Conservation (phyloP, 306 rosid genomes). For the Prunus padus region DNA sequence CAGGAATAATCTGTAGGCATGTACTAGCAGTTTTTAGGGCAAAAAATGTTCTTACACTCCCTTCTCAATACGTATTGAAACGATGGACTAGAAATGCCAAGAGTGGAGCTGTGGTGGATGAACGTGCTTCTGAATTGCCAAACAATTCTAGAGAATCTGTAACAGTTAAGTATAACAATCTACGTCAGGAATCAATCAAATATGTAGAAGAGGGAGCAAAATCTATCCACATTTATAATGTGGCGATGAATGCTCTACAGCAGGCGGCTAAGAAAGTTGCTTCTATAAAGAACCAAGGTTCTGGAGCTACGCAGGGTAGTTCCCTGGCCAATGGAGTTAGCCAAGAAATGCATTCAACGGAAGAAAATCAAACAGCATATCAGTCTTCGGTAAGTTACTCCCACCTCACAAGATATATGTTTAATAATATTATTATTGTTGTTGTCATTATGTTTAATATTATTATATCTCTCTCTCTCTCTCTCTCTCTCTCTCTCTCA, state of each 20-base stretch:
- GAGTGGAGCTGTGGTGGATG: conserved; percentile 55
- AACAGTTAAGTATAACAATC: conserved; percentile 63
- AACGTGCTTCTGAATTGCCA: conserved; percentile 45
- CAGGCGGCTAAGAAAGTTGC: conserved; percentile 78
- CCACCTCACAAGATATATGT: conserved; percentile 18
- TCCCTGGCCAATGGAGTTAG: conserved; percentile 53
- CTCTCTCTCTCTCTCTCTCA: background rate
- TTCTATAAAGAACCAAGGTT: conserved; percentile 43
- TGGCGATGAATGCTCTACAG: conserved; percentile 79
- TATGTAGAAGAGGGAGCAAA: conserved; percentile 93
- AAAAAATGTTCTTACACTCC: conserved; percentile 82
- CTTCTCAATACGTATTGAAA: conserved; percentile 71
- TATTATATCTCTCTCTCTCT: background rate
- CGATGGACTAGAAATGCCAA: conserved; percentile 90
- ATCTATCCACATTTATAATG: conserved; percentile 71
- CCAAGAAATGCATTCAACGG: conserved; percentile 49
- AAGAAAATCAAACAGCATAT: conserved; percentile 45
- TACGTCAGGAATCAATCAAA: conserved; percentile 83
- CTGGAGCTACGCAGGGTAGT: conserved; percentile 42
- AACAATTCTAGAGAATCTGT: conserved; percentile 51
- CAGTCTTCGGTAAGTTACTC: conserved; percentile 58
- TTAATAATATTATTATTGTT: background rate
- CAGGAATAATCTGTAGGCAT: conserved; percentile 88
- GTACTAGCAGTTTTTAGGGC: conserved; percentile 77
- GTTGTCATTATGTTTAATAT: background rate